Base-by-base conservation (phyloP, 2,329 filamentous ascomycete species). In the Ploettnerulaceae sp. region DNA sequence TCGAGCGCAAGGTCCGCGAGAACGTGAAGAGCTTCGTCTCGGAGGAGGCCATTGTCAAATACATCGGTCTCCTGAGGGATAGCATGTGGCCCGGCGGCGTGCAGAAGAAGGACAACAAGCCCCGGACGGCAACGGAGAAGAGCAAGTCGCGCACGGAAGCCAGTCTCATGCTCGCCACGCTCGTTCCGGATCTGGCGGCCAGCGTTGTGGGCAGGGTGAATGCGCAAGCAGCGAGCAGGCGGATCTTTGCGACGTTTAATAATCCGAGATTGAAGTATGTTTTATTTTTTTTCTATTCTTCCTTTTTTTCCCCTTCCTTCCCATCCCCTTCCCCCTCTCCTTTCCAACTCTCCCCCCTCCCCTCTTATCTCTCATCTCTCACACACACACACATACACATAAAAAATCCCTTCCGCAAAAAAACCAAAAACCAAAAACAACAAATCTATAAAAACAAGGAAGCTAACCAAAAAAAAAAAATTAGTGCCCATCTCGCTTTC, bases 121-220 rank as follows among this genome's bases (percentile, higher is more conserved):
- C 81, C 5, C 73, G 93, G 42, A 89, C 83, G 0, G 61, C 71
- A 3, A 75, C 76, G 1, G 86, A 97, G 59, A 93, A 89, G 69
- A 77, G 81, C 40, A 84, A 82, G 65, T 94, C 86, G 51, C 76
- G 87, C 50, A 87, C 83, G 7, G 93, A 97, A 66, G 93, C 94
- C 5, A 89, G 86, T 49, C 70, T 95, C 18, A 87, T 97, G 73
- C 74, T 98, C 38, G 88, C 86, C 7, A 95, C 89, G 7, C 75
- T 98, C 39, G 75, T 98, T 15, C 93, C 93, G 2, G 93, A 98
- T 65, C 64, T 98, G 47, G 91, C 88, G 7, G 89, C 85, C 6
- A 95, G 86, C 67, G 94, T 98, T 5, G 94, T 98, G 12, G 93
- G 93, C 4, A 79, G 89, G 60, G 79, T 84, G 33, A 98, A 98